Evolutionary conservation across 768 basidiomycete species (phyloP), one percentile per base, ranked within the genome.

Genomic region (Lepiota venenata): DNA sequence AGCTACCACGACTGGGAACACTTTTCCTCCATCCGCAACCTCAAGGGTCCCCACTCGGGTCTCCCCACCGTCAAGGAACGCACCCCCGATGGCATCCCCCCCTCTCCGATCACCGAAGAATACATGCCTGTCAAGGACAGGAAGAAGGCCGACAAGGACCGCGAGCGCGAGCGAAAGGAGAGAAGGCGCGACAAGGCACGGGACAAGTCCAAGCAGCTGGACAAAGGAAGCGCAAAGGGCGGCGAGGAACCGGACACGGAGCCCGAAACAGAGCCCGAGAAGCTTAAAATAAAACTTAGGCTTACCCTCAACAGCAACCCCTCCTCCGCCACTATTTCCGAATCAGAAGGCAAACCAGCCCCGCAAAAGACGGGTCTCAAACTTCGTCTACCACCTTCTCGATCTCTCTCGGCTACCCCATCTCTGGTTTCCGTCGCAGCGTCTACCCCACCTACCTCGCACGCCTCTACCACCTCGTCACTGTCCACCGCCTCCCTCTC

Each of bases 1-100:
- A 91, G 90, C 27, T 95, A 93, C 66, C 88, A 94, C 63, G 91
- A 93, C 67, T 94, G 91, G 90, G 93, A 96, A 64, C 93, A 96
- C 66, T 96, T 94, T 63, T 93, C 90, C 11, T 91, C 88, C n/a
- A 90, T 96, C 55, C 87, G 93, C 43, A 94, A 92, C 67, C 72
- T 93, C 50, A 76, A 76, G 14, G 93, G 93, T 1, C 93, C 93
- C 0, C 92, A 93, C 65, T 72, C 81, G 0, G 93, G 91, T 7
- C 73, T 84, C 14, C 90, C 91, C 2, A 69, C 70, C 50, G 82
- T 91, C 2, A 63, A 68, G 40, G 91, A 93, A 67, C 67, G 71
- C 0, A 67, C 72, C 0, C 68, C 68, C 8, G 63, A 64, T 6
- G 64, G 64, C 43, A 52, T 66, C 21, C 60, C 65, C 9, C 59